A percentile compares a stretch with the other conserved stretches of the same genome.
Conservation (phyloP, 495 filamentous ascomycete species). For the Wilcoxina mikolae region DNA sequence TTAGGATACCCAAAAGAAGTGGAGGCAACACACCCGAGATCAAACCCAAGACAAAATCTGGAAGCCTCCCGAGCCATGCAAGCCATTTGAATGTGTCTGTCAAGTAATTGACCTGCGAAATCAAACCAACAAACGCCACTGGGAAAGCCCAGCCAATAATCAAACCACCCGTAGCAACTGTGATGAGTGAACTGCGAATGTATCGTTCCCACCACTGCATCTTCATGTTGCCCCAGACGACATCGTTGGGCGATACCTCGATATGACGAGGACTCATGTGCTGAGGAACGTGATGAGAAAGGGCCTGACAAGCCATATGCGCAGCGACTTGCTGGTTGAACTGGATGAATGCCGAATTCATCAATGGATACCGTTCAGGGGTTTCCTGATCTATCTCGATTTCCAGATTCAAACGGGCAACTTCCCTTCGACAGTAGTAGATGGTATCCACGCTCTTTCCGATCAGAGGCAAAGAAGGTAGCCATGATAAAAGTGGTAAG, state of each 20-base stretch:
- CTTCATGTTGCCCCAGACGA: constrained; percentile 96
- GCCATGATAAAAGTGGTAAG: constrained; percentile 69
- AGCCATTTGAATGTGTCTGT: constrained; percentile 52
- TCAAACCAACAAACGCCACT: constrained; percentile 68
- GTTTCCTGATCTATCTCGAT: constrained; percentile 83
- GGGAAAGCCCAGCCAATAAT: constrained; percentile 84
- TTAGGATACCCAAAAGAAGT: constrained; percentile 58
- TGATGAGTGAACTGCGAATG: constrained; percentile 51
- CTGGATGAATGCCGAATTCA: constrained; percentile 97
- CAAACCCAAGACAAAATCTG: constrained; percentile 50
- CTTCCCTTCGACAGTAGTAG: constrained; percentile 72
- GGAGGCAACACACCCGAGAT: constrained; percentile 81
- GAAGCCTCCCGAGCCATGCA: constrained; percentile 47
- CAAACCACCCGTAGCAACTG: constrained; percentile 55
- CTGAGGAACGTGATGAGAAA: constrained; percentile 82
- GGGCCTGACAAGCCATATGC: constrained; percentile 91
- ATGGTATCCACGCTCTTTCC: constrained; percentile 93
- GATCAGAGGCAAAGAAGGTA: constrained; percentile 63
- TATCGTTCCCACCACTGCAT: constrained; percentile 91
- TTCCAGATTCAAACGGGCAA: constrained; percentile 80
- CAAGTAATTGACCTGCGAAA: constrained; percentile 61
- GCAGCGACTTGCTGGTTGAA: constrained; percentile 97
- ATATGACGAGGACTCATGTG: constrained; percentile 87
- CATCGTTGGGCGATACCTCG: constrained; percentile 85
- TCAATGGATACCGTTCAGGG: constrained; percentile 74